Evolutionary conservation across 2,329 filamentous ascomycete genomes (phyloP).

Genomic region (Berkeleyomyces rouxiae): DNA sequence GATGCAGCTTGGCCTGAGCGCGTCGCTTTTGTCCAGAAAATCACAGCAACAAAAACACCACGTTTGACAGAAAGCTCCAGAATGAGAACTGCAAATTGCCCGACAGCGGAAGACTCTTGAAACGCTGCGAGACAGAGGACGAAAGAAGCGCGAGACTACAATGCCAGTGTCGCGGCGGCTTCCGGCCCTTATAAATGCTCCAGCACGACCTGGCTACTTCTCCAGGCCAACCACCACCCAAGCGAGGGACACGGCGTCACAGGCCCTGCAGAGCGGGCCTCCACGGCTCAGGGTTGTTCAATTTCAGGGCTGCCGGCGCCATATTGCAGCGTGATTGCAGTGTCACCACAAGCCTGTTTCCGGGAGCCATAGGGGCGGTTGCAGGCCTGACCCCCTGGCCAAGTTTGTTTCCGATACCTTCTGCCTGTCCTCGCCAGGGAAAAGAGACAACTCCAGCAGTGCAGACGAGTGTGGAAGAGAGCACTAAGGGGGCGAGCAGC

Average conservation of each 20-base stretch:
- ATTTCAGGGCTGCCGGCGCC: not conserved
- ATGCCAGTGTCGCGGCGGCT: not conserved
- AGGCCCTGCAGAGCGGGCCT: not conserved
- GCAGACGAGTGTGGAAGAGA: not conserved
- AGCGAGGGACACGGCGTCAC: not conserved
- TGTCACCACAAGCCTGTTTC: not conserved
- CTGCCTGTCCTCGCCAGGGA: not conserved
- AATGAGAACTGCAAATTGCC: not conserved
- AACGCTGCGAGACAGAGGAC: not conserved
- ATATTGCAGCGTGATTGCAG: not conserved
- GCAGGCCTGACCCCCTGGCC: not conserved
- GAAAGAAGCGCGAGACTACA: not conserved
- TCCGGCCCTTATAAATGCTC: not conserved
- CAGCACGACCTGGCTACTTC: not conserved
- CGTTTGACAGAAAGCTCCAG: not conserved
- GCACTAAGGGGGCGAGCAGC: not conserved
- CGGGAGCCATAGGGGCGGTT: not conserved
- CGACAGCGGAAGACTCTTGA: not conserved
- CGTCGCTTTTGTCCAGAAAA: not conserved
- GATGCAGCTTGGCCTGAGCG: not conserved
- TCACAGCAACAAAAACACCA: not conserved
- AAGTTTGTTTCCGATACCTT: not conserved
- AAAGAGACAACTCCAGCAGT: not conserved
- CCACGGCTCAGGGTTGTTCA: not conserved
- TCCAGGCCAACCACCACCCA: not conserved